Conservation (phyloP, 768 basidiomycete species). For the Leccinum aurantiacum region DNA sequence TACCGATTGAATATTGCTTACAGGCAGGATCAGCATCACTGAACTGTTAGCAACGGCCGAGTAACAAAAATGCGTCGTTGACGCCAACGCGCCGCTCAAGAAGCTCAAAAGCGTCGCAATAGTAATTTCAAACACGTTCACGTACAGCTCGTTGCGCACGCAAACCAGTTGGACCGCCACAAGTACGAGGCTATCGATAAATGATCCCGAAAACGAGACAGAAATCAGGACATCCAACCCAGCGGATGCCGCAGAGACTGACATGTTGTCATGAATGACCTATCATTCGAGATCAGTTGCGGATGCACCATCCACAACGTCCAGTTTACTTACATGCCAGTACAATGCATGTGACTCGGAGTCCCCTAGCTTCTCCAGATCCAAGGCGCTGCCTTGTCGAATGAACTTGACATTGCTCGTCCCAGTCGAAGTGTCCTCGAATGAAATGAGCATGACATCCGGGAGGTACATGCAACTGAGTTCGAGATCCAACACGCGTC, state of each 20-base stretch:
- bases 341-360: conserved; percentile 73
- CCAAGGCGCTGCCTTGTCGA: conserved; percentile 66
- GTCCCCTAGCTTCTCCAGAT: conserved; percentile 74
- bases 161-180: conserved; percentile 72
- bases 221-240: conserved; percentile 73
- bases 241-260: conserved; percentile 69
- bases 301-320: neutral
- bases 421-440: conserved; percentile 77
- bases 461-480: conserved; percentile 74
- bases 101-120: conserved; percentile 80
- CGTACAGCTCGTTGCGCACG: conserved; percentile 74
- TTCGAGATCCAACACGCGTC: conserved; percentile 72
- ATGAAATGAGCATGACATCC: conserved; percentile 76
- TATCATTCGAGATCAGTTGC: conserved; percentile 23
- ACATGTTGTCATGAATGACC: conserved; percentile 83
- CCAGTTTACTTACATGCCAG: conserved; percentile 53
- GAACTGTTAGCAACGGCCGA: conserved; percentile 75
- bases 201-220: conserved; percentile 70
- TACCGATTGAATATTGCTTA: conserved; percentile 30
- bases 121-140: conserved; percentile 81
- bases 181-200: conserved; percentile 74
- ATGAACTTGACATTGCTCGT: conserved; percentile 82
- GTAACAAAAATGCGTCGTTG: conserved; percentile 72
- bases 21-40: conserved; percentile 78
- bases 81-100: conserved; percentile 69